phyloP scores from a whole-genome alignment of 805 yeast species.

The Candida gorgasii region DNA sequence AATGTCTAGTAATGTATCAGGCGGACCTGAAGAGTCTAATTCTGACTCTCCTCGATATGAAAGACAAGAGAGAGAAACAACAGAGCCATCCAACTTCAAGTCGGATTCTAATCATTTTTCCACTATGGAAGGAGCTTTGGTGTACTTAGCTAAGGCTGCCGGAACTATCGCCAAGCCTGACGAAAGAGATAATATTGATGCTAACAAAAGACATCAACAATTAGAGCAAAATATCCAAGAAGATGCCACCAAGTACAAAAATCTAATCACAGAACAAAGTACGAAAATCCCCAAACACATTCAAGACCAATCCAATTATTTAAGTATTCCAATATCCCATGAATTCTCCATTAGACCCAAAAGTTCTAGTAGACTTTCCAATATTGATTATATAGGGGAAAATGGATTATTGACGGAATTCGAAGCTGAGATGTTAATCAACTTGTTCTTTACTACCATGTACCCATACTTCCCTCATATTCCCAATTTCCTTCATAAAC shows the following conservation, averaged over 20 bases:
- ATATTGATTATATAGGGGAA: constrained; percentile 61
- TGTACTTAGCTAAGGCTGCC: constrained; percentile 75
- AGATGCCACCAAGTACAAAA: constrained; percentile 6
- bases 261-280: constrained; percentile 3
- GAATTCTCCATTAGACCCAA: constrained; percentile 45
- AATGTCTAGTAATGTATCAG: too few relatives aligned
- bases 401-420: constrained; percentile 57
- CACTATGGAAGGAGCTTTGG: constrained; percentile 61
- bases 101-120: constrained; percentile 30
- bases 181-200: constrained; percentile 61
- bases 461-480: constrained; percentile 91
- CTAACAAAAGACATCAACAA: constrained; percentile 47
- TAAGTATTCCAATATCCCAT: constrained; percentile 16
- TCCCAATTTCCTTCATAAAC: constrained; percentile 69
- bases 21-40: background rate
- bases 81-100: constrained; percentile 4
- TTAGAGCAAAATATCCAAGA: constrained; percentile 32
- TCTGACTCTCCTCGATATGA: background rate
- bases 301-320: constrained; percentile 17
- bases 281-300: constrained; percentile 17
- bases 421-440: constrained; percentile 60
- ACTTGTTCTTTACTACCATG: constrained; percentile 69
- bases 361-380: constrained; percentile 50
- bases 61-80: background rate
- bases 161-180: constrained; percentile 73